Conservation (phyloP, 2,329 filamentous ascomycete genomes). For the Sporothrix variecibatus region DNA sequence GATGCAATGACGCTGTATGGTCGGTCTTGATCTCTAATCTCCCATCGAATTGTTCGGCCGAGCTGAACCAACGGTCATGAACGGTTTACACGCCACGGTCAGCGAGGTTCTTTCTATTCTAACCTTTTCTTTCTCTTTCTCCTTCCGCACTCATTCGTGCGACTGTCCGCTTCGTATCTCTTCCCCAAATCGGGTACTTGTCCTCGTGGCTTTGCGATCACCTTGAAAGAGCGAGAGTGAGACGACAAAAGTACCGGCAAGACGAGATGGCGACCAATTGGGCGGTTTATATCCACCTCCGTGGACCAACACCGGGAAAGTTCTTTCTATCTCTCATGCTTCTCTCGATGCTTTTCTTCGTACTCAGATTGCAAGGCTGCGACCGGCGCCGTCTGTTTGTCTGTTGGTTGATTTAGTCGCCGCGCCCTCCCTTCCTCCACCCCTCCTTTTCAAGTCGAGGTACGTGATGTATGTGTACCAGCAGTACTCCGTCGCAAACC, state of each 20-base stretch:
- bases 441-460: neutral
- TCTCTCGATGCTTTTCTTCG: neutral
- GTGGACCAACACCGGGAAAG: neutral
- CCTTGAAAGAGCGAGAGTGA: neutral
- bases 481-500: no score
- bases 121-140: neutral
- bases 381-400: neutral
- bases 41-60: neutral
- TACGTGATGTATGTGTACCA: neutral
- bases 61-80: neutral
- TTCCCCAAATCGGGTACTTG: neutral
- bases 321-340: neutral
- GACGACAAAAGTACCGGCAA: neutral
- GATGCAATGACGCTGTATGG: neutral
- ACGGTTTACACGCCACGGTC: neutral
- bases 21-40: neutral
- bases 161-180: neutral
- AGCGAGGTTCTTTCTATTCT: conserved; percentile 1
- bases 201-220: neutral
- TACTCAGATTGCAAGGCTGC: neutral
- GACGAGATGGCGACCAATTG: conserved; percentile 2
- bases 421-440: neutral
- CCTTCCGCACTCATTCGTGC: neutral
- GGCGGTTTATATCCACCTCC: neutral
- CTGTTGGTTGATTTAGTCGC: neutral